phyloP scores from a whole-genome alignment of 2,329 filamentous ascomycete species.

The Cytospora leucostoma region DNA sequence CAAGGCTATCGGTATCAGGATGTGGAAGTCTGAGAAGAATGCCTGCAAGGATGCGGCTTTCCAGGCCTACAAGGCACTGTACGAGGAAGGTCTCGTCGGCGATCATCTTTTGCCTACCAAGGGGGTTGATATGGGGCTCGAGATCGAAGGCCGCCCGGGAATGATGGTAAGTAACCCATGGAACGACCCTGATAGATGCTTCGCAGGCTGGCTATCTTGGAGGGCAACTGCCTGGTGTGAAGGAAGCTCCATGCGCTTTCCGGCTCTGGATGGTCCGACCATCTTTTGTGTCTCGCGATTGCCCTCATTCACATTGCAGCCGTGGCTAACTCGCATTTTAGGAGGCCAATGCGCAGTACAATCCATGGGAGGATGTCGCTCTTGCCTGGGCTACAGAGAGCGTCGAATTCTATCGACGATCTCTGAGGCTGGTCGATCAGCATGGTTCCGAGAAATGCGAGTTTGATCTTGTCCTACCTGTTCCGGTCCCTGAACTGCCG shows the following conservation, averaged over 20 bases:
- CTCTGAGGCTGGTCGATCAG: constrained; percentile 40
- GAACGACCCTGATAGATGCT: background rate
- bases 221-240: background rate
- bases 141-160: constrained; percentile 41
- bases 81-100: constrained; percentile 71
- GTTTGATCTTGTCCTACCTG: constrained; percentile 49
- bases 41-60: constrained; percentile 83
- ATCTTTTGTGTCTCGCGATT: background rate
- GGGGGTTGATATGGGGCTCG: constrained; percentile 42
- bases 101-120: constrained; percentile 72
- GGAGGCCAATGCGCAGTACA: constrained; percentile 41
- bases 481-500: constrained; percentile 41
- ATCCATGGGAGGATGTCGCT: constrained; percentile 51
- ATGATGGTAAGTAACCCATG: constrained; percentile 31
- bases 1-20: constrained; percentile 47
- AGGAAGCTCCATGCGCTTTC: background rate
- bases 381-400: constrained; percentile 43
- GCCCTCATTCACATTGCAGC: background rate
- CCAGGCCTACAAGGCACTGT: constrained; percentile 71
- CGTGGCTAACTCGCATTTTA: background rate
- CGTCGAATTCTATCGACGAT: constrained; percentile 35
- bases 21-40: constrained; percentile 72
- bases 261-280: background rate
- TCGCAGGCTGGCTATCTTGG: background rate
- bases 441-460: constrained; percentile 36